Conservation (phyloP, 345 rosid species). For the Euphorbia lathyris region DNA sequence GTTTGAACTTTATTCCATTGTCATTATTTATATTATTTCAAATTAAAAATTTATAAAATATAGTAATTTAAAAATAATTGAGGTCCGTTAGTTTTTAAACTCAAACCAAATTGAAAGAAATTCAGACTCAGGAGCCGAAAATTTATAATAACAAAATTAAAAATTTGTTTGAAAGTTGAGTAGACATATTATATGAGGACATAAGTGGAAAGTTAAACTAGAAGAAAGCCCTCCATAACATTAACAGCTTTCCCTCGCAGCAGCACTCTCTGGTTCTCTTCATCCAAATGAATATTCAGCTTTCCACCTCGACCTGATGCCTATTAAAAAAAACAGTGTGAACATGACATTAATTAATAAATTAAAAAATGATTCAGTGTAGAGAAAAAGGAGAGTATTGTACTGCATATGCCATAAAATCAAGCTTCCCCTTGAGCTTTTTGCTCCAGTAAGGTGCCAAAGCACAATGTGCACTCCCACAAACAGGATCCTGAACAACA, state of each 20-base stretch:
- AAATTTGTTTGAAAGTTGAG: too few relatives aligned
- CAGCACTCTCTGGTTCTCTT: conserved; percentile 50
- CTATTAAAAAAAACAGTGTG: neutral
- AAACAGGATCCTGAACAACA: conserved; percentile 69
- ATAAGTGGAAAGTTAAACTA: too few relatives aligned
- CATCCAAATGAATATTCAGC: conserved; percentile 46
- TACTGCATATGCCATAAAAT: conserved; percentile 45
- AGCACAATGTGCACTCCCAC: conserved; percentile 81
- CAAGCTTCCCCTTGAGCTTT: conserved; percentile 52
- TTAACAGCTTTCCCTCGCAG: conserved; percentile 66
- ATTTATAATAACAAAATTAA: too few relatives aligned
- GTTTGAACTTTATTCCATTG: too few relatives aligned
- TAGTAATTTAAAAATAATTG: too few relatives aligned
- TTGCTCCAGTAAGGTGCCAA: conserved; percentile 68
- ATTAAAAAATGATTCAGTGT: too few relatives aligned
- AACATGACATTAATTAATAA: neutral
- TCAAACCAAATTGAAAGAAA: too few relatives aligned
- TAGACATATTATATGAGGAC: too few relatives aligned
- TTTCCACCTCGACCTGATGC: conserved; percentile 68
- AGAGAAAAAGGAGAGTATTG: neutral
- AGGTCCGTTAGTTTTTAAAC: too few relatives aligned
- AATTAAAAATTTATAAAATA: too few relatives aligned
- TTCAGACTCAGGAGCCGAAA: too few relatives aligned
- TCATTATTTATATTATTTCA: too few relatives aligned
- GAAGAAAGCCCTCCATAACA: conserved; percentile 64